Percentiles rank a stretch among this genome's conserved stretches.
phyloP scores from a whole-genome alignment of 164 flowering plant species.

The Litsea cubeba region DNA sequence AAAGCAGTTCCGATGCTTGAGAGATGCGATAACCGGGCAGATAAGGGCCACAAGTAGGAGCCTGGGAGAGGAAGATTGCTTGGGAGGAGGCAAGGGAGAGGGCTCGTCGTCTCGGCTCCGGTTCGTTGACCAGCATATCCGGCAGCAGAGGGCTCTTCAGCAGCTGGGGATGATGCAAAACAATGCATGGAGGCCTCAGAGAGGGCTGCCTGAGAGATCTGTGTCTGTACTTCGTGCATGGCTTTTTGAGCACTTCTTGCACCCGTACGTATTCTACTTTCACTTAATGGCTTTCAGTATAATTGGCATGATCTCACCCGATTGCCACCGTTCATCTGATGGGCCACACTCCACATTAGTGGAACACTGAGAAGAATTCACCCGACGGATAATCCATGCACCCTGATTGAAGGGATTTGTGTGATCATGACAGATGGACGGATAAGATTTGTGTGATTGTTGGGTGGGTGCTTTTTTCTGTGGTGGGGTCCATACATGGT shows the following conservation, averaged over 20 bases:
- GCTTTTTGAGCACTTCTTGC: slow-evolving; percentile 25
- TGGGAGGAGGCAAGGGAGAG: slow-evolving; percentile 1
- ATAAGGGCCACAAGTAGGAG: slow-evolving; percentile 2
- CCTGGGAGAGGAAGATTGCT: slow-evolving; percentile 13
- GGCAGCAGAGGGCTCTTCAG: slow-evolving; percentile 20
- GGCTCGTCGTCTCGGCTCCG: slow-evolving; percentile 4
- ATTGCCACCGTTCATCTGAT: not conserved
- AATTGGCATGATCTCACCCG: not conserved
- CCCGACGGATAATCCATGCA: not conserved
- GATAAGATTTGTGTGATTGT: not conserved
- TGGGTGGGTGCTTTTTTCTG: too few relatives aligned
- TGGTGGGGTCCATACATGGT: too few relatives aligned
- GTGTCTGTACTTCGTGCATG: slow-evolving; percentile 24
- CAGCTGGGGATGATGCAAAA: slow-evolving; percentile 16
- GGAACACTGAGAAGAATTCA: not conserved
- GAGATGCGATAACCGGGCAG: slow-evolving; percentile 14
- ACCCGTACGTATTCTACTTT: slow-evolving; percentile 14
- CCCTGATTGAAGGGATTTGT: not conserved
- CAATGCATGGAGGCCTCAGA: slow-evolving; percentile 22
- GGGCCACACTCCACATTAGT: not conserved
- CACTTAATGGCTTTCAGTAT: not conserved
- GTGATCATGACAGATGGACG: not conserved
- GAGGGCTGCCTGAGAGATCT: slow-evolving; percentile 22
- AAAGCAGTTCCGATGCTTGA: slow-evolving; percentile 15
- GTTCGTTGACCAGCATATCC: not conserved